These are phyloP conservation scores for Ampelocalamus luodianensis DNA, from an alignment of 176 grass and related monocot species.

Conservation along the genomic window DNA sequence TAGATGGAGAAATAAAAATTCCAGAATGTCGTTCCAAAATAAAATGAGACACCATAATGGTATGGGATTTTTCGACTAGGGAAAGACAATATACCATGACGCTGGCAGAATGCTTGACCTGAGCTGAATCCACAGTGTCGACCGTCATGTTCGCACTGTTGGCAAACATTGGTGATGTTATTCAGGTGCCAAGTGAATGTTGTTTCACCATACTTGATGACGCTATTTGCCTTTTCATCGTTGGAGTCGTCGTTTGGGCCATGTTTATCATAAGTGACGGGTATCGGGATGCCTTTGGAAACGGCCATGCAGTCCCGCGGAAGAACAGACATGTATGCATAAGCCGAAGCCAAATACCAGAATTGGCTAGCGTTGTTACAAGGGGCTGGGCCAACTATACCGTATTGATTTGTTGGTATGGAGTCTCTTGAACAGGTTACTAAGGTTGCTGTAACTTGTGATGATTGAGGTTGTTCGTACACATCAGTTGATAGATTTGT, in stretches of 20 bases:
- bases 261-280: not conserved
- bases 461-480: not conserved
- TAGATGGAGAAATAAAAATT: too few species aligned
- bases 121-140: constrained; percentile 44
- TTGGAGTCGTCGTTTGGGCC: too few species aligned
- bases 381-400: constrained; percentile 26
- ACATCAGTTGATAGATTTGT: constrained; percentile 34
- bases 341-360: not conserved
- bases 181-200: constrained; percentile 21
- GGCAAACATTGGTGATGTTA: constrained; percentile 32
- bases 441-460: not conserved
- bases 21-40: too few species aligned
- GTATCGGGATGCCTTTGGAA: constrained; percentile 12
- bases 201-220: constrained; percentile 37
- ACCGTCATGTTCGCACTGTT: constrained; percentile 25
- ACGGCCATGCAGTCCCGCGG: constrained; percentile 41
- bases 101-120: constrained; percentile 47
- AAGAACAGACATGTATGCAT: constrained; percentile 40
- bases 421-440: constrained; percentile 39
- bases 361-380: constrained; percentile 42
- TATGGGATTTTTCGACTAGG: not conserved
- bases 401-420: not conserved
- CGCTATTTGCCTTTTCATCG: not conserved
- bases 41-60: not conserved
- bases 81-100: not conserved